Evolutionary conservation across 2,329 filamentous ascomycete genomes (phyloP), one percentile per base, ranked within the genome.

Genomic region (Apiospora sp.): DNA sequence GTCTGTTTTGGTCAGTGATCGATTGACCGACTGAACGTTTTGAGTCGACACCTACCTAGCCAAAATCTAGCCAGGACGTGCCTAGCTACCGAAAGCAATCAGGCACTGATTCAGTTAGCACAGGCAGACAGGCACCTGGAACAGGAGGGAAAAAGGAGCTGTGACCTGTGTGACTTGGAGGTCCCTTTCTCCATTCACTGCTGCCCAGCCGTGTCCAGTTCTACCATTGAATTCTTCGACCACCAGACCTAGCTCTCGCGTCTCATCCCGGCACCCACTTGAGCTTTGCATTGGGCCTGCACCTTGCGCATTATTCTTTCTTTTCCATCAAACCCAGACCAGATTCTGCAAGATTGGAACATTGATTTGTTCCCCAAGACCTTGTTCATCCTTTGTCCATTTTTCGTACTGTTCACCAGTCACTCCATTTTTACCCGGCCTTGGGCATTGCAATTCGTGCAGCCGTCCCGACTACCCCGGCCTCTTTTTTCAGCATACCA

Each of bases 401-500:
- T 64, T 10, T 64, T n/a, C 41, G 58, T 64, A 64, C 58, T 64
- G 58, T 64, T 41, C 58, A 64, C 22, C 58, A n/a, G 34, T 64
- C 58, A 41, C 37, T 41, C 58, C 58, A 64, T 64, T 64, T 64
- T 64, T 64, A 41, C 19, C 58, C 58, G 58, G 58, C 22, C 58
- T 41, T 64, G 58, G 34, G 58, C 58, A 41, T 64, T 64, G 58
- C 58, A 64, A n/a, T 64, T 37, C 19, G 19, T 64, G 58, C 58
- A 64, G 58, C 58, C 41, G 58, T 44, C 44, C 49, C n/a, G 34
- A 27, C 16, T n/a, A 58, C 41, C 67, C 67, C 19, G 67, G 41
- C 44, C 37, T 48, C 43, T 68, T 68, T 67, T 71, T 68, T n/a
- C 27, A 58, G 54, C 51, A n/a, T 44, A 68, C 30, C 49, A 67